Conservation (phyloP, 192 early-diverging fungal genomes). For the Coemansia sp. region DNA sequence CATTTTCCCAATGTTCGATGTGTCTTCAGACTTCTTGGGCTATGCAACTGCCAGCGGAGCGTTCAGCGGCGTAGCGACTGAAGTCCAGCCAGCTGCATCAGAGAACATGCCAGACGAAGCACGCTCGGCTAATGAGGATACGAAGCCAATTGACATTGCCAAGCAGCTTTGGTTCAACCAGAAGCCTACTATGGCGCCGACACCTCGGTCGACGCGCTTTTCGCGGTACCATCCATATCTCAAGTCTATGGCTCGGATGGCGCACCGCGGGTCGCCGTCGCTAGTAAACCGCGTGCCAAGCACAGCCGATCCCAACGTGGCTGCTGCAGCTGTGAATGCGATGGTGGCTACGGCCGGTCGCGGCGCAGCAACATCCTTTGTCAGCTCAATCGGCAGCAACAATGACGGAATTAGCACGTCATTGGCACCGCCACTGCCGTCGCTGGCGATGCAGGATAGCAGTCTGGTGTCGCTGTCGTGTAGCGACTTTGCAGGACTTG, state of each 20-base stretch:
- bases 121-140: slow-evolving; percentile 5
- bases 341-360: slow-evolving; percentile 7
- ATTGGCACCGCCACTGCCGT: not conserved
- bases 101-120: not conserved
- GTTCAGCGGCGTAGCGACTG: not conserved
- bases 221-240: slow-evolving; percentile 55
- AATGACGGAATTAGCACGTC: not conserved
- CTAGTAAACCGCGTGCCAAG: slow-evolving; percentile 46
- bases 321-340: slow-evolving; percentile 47
- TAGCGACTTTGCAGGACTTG: not conserved
- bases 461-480: not conserved
- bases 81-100: not conserved
- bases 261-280: slow-evolving; percentile 42
- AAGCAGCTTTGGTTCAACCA: slow-evolving; percentile 35
- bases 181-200: slow-evolving; percentile 18
- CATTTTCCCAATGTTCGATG: slow-evolving; percentile 7
- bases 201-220: slow-evolving; percentile 46
- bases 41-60: not conserved
- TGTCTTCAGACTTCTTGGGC: not conserved
- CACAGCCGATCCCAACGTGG: slow-evolving; percentile 44
- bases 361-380: not conserved
- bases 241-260: slow-evolving; percentile 48
- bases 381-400: not conserved
- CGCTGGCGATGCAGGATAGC: not conserved
- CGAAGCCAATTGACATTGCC: slow-evolving; percentile 12